phyloP scores from a whole-genome alignment of 2,329 filamentous ascomycete genomes.

The Furcasterigmium sp. region DNA sequence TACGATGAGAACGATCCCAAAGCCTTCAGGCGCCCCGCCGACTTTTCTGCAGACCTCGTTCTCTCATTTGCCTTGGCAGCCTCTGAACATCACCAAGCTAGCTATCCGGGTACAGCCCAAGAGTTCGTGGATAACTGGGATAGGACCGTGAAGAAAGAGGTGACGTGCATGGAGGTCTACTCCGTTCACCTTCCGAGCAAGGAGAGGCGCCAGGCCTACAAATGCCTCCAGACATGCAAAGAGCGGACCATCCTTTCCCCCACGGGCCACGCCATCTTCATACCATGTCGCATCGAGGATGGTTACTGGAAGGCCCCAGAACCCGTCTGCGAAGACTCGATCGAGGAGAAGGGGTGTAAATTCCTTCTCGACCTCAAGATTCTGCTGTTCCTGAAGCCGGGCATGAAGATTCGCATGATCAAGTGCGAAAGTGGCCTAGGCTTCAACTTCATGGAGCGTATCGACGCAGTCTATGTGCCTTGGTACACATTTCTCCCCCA shows the following conservation, averaged over 20 bases:
- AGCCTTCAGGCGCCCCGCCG: conserved; percentile 23
- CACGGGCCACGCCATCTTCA: not conserved
- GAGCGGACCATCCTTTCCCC: too few relatives aligned
- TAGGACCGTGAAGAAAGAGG: too few relatives aligned
- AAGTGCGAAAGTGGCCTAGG: conserved; percentile 58
- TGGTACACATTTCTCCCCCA: conserved; percentile 65
- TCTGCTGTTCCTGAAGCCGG: conserved; percentile 49
- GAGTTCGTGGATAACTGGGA: too few relatives aligned
- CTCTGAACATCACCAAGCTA: too few relatives aligned
- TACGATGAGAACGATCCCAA: conserved; percentile 15
- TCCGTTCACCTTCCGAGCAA: too few relatives aligned
- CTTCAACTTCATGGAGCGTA: conserved; percentile 58
- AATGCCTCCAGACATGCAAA: too few relatives aligned
- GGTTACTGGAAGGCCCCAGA: conserved; percentile 40
- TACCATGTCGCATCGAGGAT: conserved; percentile 37
- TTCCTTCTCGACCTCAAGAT: conserved; percentile 65
- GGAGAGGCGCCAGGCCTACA: too few relatives aligned
- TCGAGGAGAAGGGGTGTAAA: too few relatives aligned
- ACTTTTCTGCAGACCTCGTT: too few relatives aligned
- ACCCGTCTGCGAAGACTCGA: conserved; percentile 1
- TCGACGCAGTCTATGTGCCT: conserved; percentile 49
- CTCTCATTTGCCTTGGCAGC: too few relatives aligned
- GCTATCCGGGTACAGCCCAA: too few relatives aligned
- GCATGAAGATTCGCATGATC: conserved; percentile 56
- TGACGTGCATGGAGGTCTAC: too few relatives aligned